Evolutionary conservation across 2,329 filamentous ascomycete species (phyloP).

Genomic region (Gliomastix tumulicola): DNA sequence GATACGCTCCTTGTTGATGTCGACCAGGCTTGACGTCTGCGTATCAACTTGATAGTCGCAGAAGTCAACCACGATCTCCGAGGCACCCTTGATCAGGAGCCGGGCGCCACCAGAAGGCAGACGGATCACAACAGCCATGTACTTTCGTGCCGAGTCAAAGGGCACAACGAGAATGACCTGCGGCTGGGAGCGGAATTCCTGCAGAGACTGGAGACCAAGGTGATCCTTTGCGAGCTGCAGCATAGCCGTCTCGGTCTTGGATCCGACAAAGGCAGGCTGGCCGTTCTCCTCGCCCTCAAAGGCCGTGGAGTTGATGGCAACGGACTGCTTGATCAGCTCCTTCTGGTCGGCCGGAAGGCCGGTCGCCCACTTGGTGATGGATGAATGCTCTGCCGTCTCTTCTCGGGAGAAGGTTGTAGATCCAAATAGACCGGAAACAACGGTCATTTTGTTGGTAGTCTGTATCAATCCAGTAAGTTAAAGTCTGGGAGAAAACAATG

Average conservation of each 20-base stretch:
- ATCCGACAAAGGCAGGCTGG: slow-evolving; percentile 37
- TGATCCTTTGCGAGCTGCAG: slow-evolving; percentile 42
- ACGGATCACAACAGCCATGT: slow-evolving; percentile 46
- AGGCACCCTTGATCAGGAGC: slow-evolving; percentile 47
- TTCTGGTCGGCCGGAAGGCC: slow-evolving; percentile 16
- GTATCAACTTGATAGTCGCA: slow-evolving; percentile 33
- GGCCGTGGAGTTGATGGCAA: slow-evolving; percentile 42
- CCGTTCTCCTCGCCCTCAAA: slow-evolving; percentile 37
- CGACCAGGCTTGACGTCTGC: too few species aligned
- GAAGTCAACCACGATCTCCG: slow-evolving; percentile 45
- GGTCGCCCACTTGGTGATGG: slow-evolving; percentile 11
- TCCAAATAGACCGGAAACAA: slow-evolving; percentile 13
- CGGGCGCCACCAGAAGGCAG: slow-evolving; percentile 27
- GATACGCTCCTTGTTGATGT: slow-evolving; percentile 13
- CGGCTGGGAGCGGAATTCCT: slow-evolving; percentile 37
- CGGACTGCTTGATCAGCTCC: slow-evolving; percentile 23
- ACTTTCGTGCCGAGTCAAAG: slow-evolving; percentile 47
- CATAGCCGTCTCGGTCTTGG: slow-evolving; percentile 47
- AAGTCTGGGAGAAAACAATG: too few species aligned
- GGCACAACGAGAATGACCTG: slow-evolving; percentile 40
- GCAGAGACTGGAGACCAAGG: slow-evolving; percentile 35
- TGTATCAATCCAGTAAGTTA: slow-evolving; percentile 3
- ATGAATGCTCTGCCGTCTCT: slow-evolving; percentile 3
- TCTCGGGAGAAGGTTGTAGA: slow-evolving; percentile 9
- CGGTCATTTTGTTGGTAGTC: slow-evolving; percentile 19